A percentile compares a stretch with the other conserved stretches of the same genome.
Evolutionary conservation across 352 stramenopile genomes (phyloP).

Genomic region (Phytophthora sp.): DNA sequence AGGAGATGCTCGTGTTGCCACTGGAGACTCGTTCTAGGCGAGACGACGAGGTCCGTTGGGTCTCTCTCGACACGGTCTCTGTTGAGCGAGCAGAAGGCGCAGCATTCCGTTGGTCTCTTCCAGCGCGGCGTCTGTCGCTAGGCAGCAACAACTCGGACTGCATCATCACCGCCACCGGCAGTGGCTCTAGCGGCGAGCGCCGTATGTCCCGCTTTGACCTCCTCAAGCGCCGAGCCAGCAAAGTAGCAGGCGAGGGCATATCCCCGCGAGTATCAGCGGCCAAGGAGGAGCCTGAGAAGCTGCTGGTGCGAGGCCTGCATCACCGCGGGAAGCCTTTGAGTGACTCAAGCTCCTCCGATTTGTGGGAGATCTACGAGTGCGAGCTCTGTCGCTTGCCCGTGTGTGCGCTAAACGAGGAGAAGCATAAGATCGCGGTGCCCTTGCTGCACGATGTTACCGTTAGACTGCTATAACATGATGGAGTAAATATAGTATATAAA

Average conservation of each 20-base stretch:
- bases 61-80: constrained; percentile 32
- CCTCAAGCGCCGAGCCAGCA: constrained; percentile 16
- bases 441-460: too few species aligned
- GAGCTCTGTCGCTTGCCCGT: constrained; percentile 49
- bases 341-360: constrained; percentile 3
- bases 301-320: constrained; percentile 30
- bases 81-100: too few species aligned
- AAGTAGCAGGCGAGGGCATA: constrained; percentile 7
- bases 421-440: constrained; percentile 33
- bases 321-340: constrained; percentile 7
- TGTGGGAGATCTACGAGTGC: constrained; percentile 53
- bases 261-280: neutral
- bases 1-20: constrained; percentile 45
- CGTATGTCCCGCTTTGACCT: constrained; percentile 19
- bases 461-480: too few species aligned
- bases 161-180: too few species aligned
- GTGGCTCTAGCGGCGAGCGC: too few species aligned
- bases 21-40: constrained; percentile 38
- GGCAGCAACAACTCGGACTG: too few species aligned
- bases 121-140: too few species aligned
- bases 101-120: too few species aligned
- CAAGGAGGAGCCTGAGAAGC: constrained; percentile 7
- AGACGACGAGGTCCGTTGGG: constrained; percentile 40
- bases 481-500: too few species aligned
- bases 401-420: constrained; percentile 27